Evolutionary conservation across 2,329 filamentous ascomycete species (phyloP), one percentile per base, ranked within the genome.

Genomic region (Penicillium psychrosexuale): DNA sequence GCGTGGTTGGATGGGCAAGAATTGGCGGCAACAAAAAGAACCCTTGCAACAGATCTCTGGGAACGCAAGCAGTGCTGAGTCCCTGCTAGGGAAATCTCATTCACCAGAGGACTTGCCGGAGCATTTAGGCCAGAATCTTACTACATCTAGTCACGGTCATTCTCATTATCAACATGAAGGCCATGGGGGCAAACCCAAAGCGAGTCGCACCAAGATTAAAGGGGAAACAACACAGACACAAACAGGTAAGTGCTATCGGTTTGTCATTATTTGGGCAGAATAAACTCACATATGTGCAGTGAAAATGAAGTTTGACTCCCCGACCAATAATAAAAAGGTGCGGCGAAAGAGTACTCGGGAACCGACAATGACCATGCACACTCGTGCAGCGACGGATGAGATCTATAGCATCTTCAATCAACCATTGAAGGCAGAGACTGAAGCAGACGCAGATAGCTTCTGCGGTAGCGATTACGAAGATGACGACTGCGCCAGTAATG

Each of bases 291-390:
- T 6, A 15, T 39, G 7, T 50, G n/a, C 63, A 94, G 91, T 97
- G 73, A 94, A 96, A 80, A 88, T 91, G 54, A 97, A 97, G 65
- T 79, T 97, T 51, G 90, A 94, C 66, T 97, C 93, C 2, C 93
- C 92, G 0, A 89, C 89, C 0, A 84, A 86, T n/a, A 84, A 86
- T 15, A 86, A 85, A 4, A 97, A 95, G 72, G 81, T 93, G 52
- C 88, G 87, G 61, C 90, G 90, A 72, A 94, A 89, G 71, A 86
- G 86, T 48, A 81, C 80, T 11, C 76, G 80, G 34, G 93, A 97
- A 72, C 90, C 92, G n/a, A 99, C 94, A 1, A 97, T 99, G 92
- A 99, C 94, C 0, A 84, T 99, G 61, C 91, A 97, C 69, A 99
- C 94, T 12, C 90, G 85, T 65, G 93, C 94, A 61, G 94, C 94